Conservation (phyloP, 1,139 yeast species). For the Candida freyschussii region DNA sequence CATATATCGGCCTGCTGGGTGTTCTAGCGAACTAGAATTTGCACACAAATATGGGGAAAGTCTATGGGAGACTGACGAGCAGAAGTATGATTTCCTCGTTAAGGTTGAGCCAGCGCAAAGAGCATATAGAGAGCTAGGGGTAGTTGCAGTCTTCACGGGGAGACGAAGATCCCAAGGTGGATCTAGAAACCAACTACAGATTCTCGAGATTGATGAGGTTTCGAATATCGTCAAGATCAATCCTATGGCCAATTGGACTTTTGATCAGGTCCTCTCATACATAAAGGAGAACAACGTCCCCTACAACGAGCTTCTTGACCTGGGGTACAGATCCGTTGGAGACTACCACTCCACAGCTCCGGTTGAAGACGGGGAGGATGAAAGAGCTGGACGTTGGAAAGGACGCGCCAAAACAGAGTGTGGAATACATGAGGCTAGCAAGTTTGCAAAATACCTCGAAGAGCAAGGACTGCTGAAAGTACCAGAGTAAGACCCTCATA, state of each 20-base stretch:
- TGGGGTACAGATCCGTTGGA: conserved; percentile 89
- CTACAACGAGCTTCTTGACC: conserved; percentile 74
- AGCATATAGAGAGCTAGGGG: conserved; percentile 68
- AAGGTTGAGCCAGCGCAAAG: conserved; percentile 92
- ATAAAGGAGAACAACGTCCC: conserved; percentile 72
- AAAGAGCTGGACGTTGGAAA: conserved; percentile 95
- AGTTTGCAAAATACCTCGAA: conserved; percentile 56
- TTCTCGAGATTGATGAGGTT: conserved; percentile 68
- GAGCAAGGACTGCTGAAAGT: conserved; percentile 7
- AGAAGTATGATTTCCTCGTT: conserved; percentile 76
- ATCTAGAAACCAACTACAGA: conserved; percentile 65
- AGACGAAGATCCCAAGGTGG: conserved; percentile 91
- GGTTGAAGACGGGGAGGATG: conserved; percentile 88
- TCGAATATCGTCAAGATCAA: conserved; percentile 78
- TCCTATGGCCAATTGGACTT: conserved; percentile 84
- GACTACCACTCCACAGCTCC: conserved; percentile 96
- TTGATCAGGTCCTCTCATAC: conserved; percentile 64
- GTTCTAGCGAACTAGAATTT: conserved; percentile 59
- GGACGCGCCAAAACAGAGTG: conserved; percentile 92
- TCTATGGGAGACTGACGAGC: conserved; percentile 82
- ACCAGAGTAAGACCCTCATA: too few relatives aligned
- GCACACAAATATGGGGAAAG: conserved; percentile 61
- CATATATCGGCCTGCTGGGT: conserved; percentile 60
- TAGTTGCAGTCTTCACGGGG: conserved; percentile 86
- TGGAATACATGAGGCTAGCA: conserved; percentile 82